A percentile compares a stretch with the other conserved stretches of the same genome.
These are phyloP conservation scores for Thelonectria discophora DNA, from an alignment of 2,329 filamentous ascomycete species.

Conservation along the genomic window DNA sequence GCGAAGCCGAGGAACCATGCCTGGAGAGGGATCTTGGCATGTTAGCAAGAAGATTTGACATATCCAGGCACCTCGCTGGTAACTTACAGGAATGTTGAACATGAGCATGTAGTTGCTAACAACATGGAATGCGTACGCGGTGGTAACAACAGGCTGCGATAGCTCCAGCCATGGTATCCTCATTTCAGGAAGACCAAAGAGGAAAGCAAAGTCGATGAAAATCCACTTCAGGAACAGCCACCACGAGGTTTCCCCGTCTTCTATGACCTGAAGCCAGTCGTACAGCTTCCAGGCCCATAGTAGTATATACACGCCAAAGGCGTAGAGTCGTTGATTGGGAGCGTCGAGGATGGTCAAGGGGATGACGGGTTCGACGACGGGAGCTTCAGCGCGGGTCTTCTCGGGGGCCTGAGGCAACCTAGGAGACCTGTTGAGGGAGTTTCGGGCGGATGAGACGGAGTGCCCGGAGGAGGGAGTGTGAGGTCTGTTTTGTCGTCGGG, in stretches of 20 bases:
- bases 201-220: conserved; percentile 82
- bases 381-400: conserved; percentile 42
- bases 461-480: conserved; percentile 45
- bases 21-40: conserved; percentile 72
- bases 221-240: conserved; percentile 95
- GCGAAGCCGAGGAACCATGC: conserved; percentile 76
- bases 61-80: background rate
- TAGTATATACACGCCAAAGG: conserved; percentile 78
- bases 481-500: conserved; percentile 47
- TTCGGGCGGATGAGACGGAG: conserved; percentile 44
- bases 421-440: conserved; percentile 44
- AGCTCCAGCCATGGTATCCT: conserved; percentile 97
- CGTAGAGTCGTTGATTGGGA: conserved; percentile 89
- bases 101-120: conserved; percentile 85
- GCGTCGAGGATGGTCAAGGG: conserved; percentile 85
- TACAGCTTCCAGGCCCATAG: conserved; percentile 86
- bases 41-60: conserved; percentile 21
- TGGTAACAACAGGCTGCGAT: conserved; percentile 76
- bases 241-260: conserved; percentile 87
- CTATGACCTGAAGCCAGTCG: conserved; percentile 81
- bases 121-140: conserved; percentile 76
- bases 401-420: conserved; percentile 60
- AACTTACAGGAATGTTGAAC: conserved; percentile 83
- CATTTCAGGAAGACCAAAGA: conserved; percentile 86
- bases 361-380: conserved; percentile 71